Evolutionary conservation across 2,329 filamentous ascomycete species (phyloP).

Genomic region (Neofusicoccum laricinum): DNA sequence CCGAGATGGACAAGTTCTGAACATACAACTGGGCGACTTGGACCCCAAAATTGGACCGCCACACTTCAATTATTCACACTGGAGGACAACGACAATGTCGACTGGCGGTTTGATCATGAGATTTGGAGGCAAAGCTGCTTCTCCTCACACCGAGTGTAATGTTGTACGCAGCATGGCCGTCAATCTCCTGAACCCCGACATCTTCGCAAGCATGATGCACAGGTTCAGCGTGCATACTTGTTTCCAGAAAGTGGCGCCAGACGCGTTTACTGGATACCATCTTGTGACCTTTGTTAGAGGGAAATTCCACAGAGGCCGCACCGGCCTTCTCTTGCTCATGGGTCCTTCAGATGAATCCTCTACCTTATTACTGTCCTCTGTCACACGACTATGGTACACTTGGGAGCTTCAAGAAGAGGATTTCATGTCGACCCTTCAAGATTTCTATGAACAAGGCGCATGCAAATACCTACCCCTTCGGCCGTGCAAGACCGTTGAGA

Average conservation of each 20-base stretch:
- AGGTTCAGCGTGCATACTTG: neutral
- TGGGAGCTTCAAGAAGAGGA: neutral
- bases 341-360: neutral
- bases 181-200: neutral
- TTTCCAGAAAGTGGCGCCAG: neutral
- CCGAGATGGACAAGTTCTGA: neutral
- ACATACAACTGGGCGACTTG: no score
- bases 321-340: neutral
- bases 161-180: neutral
- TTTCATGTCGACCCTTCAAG: neutral
- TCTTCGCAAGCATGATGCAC: neutral
- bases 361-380: neutral
- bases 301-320: neutral
- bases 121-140: no score
- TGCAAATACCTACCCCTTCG: neutral
- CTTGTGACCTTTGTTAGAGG: neutral
- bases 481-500: neutral
- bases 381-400: neutral
- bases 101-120: no score
- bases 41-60: no score
- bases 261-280: neutral
- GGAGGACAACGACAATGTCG: neutral
- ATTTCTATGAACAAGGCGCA: no score
- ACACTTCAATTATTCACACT: no score
- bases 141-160: no score